Conservation (phyloP, 164 flowering plant species). For the Saururus chinensis region DNA sequence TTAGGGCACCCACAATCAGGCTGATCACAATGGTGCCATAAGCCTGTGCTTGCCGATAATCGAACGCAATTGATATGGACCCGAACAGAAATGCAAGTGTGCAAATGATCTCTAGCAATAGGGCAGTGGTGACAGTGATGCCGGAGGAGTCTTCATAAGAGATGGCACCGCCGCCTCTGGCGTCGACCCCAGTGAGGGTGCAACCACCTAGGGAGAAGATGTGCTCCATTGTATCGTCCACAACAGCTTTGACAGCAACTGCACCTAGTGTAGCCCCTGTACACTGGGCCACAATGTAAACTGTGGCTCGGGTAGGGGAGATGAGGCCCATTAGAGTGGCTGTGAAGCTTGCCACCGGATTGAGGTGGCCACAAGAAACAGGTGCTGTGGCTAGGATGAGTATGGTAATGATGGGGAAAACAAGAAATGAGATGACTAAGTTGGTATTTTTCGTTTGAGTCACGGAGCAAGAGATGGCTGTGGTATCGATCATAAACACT, state of each 20-base stretch:
- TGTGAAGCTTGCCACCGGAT: constrained; percentile 36
- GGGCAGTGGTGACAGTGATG: constrained; percentile 24
- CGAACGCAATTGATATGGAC: constrained; percentile 44
- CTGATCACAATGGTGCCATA: constrained; percentile 24
- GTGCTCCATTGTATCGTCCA: constrained; percentile 17
- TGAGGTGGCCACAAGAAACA: constrained; percentile 56
- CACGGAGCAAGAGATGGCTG: constrained; percentile 37
- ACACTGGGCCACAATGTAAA: constrained; percentile 51
- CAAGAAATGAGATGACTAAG: constrained; percentile 24
- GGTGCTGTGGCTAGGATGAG: constrained; percentile 39
- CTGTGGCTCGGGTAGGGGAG: constrained; percentile 32
- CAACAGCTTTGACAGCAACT: constrained; percentile 39
- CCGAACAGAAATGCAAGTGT: constrained; percentile 38
- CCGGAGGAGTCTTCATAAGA: constrained; percentile 7
- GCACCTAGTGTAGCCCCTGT: constrained; percentile 42
- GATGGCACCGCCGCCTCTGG: too few relatives aligned
- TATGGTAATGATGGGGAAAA: constrained; percentile 20
- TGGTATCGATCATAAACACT: constrained; percentile 41
- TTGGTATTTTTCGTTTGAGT: constrained; percentile 28
- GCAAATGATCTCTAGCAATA: constrained; percentile 46
- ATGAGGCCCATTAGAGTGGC: constrained; percentile 38
- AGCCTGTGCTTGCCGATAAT: constrained; percentile 25
- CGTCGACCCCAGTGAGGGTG: constrained; percentile 37
- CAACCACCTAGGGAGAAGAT: constrained; percentile 50
- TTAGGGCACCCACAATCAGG: constrained; percentile 27